Conservation (phyloP, 176 grass and related monocot species). For the Chloris gayana region DNA sequence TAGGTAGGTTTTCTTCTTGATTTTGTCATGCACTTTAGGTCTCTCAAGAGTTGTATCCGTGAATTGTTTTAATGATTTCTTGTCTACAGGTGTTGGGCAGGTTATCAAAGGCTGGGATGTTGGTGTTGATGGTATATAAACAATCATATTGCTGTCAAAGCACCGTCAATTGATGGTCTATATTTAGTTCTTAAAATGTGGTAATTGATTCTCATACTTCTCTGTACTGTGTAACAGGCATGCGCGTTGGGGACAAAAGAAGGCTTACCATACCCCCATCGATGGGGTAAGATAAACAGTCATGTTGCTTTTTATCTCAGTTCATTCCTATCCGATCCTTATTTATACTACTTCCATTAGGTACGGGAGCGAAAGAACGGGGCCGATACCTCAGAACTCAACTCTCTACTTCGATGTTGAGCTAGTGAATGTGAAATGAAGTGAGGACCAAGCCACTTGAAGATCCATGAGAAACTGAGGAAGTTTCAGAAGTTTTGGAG, state of each 20-base stretch:
- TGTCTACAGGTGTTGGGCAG: constrained; percentile 70
- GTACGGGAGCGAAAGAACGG: constrained; percentile 53
- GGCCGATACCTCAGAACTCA: constrained; percentile 81
- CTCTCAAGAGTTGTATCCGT: neutral
- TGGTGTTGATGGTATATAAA: constrained; percentile 66
- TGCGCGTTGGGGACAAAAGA: constrained; percentile 94
- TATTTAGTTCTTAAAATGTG: neutral
- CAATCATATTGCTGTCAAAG: neutral
- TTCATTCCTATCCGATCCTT: neutral
- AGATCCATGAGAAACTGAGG: constrained; percentile 20
- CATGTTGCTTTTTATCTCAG: neutral
- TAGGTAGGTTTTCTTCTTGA: constrained; percentile 55
- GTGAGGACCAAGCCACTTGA: neutral
- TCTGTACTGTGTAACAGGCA: constrained; percentile 55
- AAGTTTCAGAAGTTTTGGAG: constrained; percentile 24
- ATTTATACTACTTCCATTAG: constrained; percentile 38
- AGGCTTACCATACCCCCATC: constrained; percentile 77
- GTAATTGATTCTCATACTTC: neutral
- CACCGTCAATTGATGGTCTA: neutral
- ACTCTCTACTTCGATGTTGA: constrained; percentile 91
- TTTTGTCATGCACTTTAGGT: neutral
- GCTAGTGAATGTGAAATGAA: constrained; percentile 65
- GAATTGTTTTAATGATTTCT: constrained; percentile 17
- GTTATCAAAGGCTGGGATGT: constrained; percentile 97
- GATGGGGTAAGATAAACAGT: constrained; percentile 59